Base-by-base conservation (phyloP, 148 eudicot genomes). In the Camellia lanceoleosa region DNA sequence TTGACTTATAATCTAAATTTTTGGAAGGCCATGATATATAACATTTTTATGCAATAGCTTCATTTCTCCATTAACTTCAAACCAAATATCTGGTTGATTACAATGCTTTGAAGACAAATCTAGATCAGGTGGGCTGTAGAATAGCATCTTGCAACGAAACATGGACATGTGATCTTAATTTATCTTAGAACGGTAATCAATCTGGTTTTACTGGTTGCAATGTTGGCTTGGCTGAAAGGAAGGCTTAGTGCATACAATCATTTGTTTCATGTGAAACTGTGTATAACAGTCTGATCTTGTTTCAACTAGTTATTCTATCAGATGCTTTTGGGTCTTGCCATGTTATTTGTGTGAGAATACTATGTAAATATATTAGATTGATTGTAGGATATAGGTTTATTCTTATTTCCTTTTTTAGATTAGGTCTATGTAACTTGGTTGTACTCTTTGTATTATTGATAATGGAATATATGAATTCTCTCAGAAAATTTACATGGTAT, bases 261-360 rank as follows among this genome's bases (percentile, higher is more conserved):
- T 70, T 14, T 47, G 30, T 47, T 18, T 70, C 55, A 3, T 70
- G 55, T 69, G 41, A 44, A 51, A 7, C 75, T 20, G 16, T 51
- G 16, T 52, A 52, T 23, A 52, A n/a, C 12, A 70, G 55, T 70
- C 11, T 20, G 30, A 52, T 71, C 43, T 51, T 72, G 7, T 20
- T 16, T 72, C 44, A 72, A 72, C 75, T 72, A 52, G 60, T 72
- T 20, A 51, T 38, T 38, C 64, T 23, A 55, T 38, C 64, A 55
- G 13, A 56, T 73, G 60, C 9, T 19, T 73, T 42, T 73, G 62
- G 42, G n/a, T 5, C 19, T 73, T 73, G 30, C n/a, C 18, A 51
- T 20, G 60, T 23, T 14, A 73, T 55, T 11, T 73, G 68, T 30
- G 38, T 30, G 38, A 30, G 38, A 30, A 30, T 30, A 30, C 38